A percentile compares a stretch with the other conserved stretches of the same genome.
Conservation (phyloP, 2,329 filamentous ascomycete genomes). For the Colletotrichum viniferum region DNA sequence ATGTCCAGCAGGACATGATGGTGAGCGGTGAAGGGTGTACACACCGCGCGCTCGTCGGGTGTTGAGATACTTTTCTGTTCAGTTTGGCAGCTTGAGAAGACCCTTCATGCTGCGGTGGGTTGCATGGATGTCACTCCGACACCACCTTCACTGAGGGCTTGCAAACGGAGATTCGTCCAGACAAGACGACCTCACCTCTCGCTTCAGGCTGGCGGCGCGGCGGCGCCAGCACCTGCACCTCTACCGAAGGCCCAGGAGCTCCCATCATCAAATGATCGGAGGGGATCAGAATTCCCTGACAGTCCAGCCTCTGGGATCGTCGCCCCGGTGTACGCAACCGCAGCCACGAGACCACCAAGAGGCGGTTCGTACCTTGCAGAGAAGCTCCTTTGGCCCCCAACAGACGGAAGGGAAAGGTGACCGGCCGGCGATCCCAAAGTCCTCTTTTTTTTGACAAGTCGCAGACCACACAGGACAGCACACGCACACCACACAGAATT, state of each 20-base stretch:
- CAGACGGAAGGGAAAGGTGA: not conserved
- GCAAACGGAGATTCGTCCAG: conserved; percentile 1
- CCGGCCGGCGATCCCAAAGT: not conserved
- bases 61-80: not conserved
- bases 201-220: not conserved
- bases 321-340: conserved; percentile 3
- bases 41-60: not conserved
- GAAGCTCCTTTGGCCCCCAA: not conserved
- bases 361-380: conserved; percentile 17
- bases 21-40: not conserved
- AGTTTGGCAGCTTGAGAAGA: not conserved
- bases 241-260: not conserved
- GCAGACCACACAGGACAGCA: not conserved
- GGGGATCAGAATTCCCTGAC: not conserved
- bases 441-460: not conserved
- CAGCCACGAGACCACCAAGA: conserved; percentile 14
- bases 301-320: conserved; percentile 10
- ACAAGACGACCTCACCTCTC: not conserved
- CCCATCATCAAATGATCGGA: conserved; percentile 19
- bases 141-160: not conserved
- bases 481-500: not conserved
- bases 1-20: not conserved
- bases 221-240: not conserved
- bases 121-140: not conserved
- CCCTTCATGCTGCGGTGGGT: not conserved